Conservation (phyloP, 345 rosid species). For the Excoecaria agallocha region DNA sequence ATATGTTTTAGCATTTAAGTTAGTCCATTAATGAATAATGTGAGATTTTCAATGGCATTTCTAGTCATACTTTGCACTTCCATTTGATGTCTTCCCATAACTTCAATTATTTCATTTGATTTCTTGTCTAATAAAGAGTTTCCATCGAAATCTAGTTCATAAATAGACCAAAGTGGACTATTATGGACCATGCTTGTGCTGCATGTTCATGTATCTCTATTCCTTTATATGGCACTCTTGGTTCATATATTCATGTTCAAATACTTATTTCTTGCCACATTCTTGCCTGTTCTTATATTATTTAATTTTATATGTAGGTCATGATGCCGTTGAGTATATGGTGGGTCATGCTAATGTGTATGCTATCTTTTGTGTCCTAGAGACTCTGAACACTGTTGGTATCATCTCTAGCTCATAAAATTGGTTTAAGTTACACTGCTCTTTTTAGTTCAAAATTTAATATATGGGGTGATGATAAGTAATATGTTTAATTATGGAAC, state of each 20-base stretch:
- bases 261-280: not conserved
- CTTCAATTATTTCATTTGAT: slow-evolving; percentile 13
- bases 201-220: slow-evolving; percentile 83
- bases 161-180: slow-evolving; percentile 88
- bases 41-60: not conserved
- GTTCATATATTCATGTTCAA: slow-evolving; percentile 33
- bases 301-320: slow-evolving; percentile 49
- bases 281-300: slow-evolving; percentile 17
- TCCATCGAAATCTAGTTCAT: slow-evolving; percentile 67
- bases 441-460: not conserved
- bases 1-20: not conserved
- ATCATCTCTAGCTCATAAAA: slow-evolving; percentile 17
- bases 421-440: not conserved
- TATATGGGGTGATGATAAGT: not conserved
- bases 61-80: not conserved
- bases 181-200: slow-evolving; percentile 91
- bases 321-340: slow-evolving; percentile 75
- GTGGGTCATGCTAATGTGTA: slow-evolving; percentile 72
- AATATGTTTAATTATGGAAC: not conserved
- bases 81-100: not conserved
- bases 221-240: slow-evolving; percentile 94
- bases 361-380: slow-evolving; percentile 79
- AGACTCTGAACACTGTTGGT: slow-evolving; percentile 73
- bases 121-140: slow-evolving; percentile 55
- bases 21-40: too few species aligned